phyloP scores from a whole-genome alignment of 164 flowering plant genomes.

The Protea cynaroides region DNA sequence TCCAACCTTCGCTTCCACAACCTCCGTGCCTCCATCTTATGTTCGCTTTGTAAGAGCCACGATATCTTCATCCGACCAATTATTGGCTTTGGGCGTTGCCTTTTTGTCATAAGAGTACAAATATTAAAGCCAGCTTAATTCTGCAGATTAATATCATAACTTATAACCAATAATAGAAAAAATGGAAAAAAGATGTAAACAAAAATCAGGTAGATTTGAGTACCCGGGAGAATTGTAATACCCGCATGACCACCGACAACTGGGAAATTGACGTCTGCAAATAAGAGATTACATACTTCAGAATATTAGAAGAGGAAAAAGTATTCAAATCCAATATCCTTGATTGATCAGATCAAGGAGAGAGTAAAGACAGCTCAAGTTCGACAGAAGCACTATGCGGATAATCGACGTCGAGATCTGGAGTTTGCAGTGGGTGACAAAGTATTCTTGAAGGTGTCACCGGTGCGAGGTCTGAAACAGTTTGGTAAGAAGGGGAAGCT shows the following conservation, averaged over 20 bases:
- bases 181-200: not conserved
- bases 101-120: slow-evolving; percentile 15
- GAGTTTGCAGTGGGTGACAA: no score
- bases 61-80: slow-evolving; percentile 60
- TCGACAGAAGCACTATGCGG: no score
- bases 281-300: no score
- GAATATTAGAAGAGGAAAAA: no score
- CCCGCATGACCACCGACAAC: slow-evolving; percentile 99
- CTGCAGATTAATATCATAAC: not conserved
- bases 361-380: no score
- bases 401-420: no score
- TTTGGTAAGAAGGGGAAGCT: no score
- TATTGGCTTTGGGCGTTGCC: slow-evolving; percentile 74
- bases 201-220: not conserved
- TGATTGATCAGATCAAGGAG: no score
- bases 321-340: no score
- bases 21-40: slow-evolving; percentile 96
- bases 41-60: slow-evolving; percentile 79
- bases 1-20: slow-evolving; percentile 99
- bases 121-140: not conserved
- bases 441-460: no score
- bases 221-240: slow-evolving; percentile 73
- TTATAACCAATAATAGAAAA: no score
- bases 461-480: no score
- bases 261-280: slow-evolving; percentile 82